These are phyloP conservation scores for Paramecium tetraurelia DNA, from an alignment of 73 alveolate genomes.

Conservation along the genomic window DNA sequence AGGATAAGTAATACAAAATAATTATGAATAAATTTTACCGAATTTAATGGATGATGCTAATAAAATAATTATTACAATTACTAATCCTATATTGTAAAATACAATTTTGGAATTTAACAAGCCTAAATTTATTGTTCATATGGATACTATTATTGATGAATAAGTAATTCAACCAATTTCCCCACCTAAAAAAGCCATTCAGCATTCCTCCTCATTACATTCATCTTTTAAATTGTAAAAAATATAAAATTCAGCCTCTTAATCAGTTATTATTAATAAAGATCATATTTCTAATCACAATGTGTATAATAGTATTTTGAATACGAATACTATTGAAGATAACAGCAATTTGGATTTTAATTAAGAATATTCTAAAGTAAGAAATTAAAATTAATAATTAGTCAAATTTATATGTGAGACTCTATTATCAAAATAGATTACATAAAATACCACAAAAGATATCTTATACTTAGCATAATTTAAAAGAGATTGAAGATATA, in stretches of 20 bases:
- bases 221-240: neutral
- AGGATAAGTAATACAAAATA: neutral
- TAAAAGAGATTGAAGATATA: neutral
- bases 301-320: neutral
- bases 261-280: neutral
- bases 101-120: neutral
- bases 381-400: neutral
- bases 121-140: neutral
- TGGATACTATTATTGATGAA: neutral
- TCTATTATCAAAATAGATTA: slow-evolving; percentile 22
- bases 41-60: neutral
- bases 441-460: neutral
- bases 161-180: neutral
- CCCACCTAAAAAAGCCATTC: neutral
- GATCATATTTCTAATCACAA: neutral
- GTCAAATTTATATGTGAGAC: slow-evolving; percentile 40
- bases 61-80: neutral
- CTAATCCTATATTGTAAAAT: neutral
- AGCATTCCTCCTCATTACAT: neutral
- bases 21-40: neutral
- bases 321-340: neutral
- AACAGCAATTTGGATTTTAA: neutral
- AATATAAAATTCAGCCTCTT: neutral
- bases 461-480: neutral
- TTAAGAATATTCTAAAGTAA: neutral